A percentile compares a stretch with the other conserved stretches of the same genome.
These are phyloP conservation scores for Lactarius psammicola DNA, from an alignment of 768 basidiomycete species.

Conservation along the genomic window DNA sequence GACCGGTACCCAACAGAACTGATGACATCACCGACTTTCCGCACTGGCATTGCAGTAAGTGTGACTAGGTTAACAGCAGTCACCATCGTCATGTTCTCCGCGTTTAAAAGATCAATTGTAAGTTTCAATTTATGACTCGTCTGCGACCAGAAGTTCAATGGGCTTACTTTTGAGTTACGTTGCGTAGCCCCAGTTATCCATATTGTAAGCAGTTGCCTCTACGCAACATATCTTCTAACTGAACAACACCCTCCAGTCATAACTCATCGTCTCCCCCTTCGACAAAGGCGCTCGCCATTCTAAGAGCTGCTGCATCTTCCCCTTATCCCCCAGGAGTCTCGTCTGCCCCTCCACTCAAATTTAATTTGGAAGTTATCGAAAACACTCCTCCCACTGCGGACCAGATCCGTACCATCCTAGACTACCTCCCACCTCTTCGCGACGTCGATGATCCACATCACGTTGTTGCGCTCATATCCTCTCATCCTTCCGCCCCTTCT, in stretches of 20 bases:
- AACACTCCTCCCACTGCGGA: slow-evolving; percentile 60
- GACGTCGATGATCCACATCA: slow-evolving; percentile 30
- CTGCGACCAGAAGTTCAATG: background rate
- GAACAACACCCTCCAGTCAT: slow-evolving; percentile 46
- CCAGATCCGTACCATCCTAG: slow-evolving; percentile 65
- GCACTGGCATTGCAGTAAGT: background rate
- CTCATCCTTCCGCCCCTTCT: slow-evolving; percentile 51
- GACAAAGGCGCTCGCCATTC: slow-evolving; percentile 54
- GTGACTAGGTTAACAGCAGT: too few relatives aligned
- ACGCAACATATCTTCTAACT: background rate
- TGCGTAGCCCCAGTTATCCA: slow-evolving; percentile 26
- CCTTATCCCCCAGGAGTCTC: slow-evolving; percentile 59
- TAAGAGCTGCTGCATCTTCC: slow-evolving; percentile 55
- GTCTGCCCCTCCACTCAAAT: slow-evolving; percentile 53
- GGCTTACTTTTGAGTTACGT: background rate
- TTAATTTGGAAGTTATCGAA: slow-evolving; percentile 72
- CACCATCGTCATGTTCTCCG: slow-evolving; percentile 22
- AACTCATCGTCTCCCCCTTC: slow-evolving; percentile 65
- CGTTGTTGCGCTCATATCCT: slow-evolving; percentile 51
- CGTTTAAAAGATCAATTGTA: slow-evolving; percentile 26
- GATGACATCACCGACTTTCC: background rate
- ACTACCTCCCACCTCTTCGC: slow-evolving; percentile 50
- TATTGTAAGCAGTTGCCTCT: slow-evolving; percentile 21
- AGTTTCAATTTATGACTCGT: too few relatives aligned
- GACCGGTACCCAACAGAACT: too few relatives aligned